Evolutionary conservation across 257 asterid genomes (phyloP).

Genomic region (Lycium ferocissimum): DNA sequence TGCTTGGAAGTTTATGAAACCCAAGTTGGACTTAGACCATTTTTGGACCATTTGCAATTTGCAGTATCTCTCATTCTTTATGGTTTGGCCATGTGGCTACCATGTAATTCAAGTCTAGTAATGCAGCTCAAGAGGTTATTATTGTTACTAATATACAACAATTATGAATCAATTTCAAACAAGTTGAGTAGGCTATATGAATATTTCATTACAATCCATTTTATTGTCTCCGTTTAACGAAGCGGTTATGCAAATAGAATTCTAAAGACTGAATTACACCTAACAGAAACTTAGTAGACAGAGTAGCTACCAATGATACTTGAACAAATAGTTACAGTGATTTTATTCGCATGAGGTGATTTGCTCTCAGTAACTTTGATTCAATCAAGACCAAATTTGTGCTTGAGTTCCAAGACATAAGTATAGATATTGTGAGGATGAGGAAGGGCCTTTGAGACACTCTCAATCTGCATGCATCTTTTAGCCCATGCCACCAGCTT

Average conservation of each 20-base stretch:
- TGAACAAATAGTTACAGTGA: too few relatives aligned
- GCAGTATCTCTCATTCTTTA: too few relatives aligned
- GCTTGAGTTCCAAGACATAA: constrained; percentile 29
- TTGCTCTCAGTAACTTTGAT: too few relatives aligned
- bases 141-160: background rate
- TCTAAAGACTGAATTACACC: too few relatives aligned
- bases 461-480: constrained; percentile 27
- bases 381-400: constrained; percentile 20
- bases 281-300: background rate
- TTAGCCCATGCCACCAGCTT: constrained; percentile 21
- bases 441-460: constrained; percentile 30
- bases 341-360: too few relatives aligned
- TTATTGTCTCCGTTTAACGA: too few relatives aligned
- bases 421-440: constrained; percentile 33
- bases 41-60: too few relatives aligned
- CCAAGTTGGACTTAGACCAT: too few relatives aligned
- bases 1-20: too few relatives aligned
- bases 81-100: too few relatives aligned
- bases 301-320: background rate
- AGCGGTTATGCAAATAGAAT: too few relatives aligned
- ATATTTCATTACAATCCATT: too few relatives aligned
- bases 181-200: background rate
- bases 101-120: background rate
- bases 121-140: background rate
- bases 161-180: background rate